Evolutionary conservation across 106 monocot species (phyloP).

Genomic region (Dendrobium catenatum): DNA sequence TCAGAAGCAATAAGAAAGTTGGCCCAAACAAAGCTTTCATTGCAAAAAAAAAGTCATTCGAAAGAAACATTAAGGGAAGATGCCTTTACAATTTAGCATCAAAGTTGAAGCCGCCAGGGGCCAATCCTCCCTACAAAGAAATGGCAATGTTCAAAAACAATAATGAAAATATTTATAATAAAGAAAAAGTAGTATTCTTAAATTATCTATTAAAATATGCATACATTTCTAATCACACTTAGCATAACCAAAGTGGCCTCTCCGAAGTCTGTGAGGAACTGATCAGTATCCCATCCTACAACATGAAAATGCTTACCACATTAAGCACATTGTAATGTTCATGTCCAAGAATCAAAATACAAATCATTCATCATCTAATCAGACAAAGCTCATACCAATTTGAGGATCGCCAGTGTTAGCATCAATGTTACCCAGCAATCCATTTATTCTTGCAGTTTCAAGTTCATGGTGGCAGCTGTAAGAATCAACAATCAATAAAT

Average conservation of each 20-base stretch:
- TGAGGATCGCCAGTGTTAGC: conserved; percentile 99
- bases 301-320: background rate
- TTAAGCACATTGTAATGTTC: background rate
- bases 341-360: background rate
- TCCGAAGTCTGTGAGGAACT: conserved; percentile 83
- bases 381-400: conserved; percentile 44
- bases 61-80: background rate
- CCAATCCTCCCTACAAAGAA: conserved; percentile 70
- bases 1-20: too few relatives aligned
- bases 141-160: background rate
- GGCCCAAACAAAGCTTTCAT: background rate
- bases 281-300: conserved; percentile 96
- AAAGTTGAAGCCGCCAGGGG: conserved; percentile 99
- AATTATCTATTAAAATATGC: background rate
- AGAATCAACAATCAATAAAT: background rate
- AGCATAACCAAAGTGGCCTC: conserved; percentile 96
- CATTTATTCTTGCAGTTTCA: conserved; percentile 97
- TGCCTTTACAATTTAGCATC: conserved; percentile 83
- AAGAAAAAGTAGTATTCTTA: background rate
- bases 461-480: conserved; percentile 93
- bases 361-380: background rate
- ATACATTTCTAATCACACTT: conserved; percentile 91
- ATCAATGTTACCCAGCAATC: conserved; percentile 91
- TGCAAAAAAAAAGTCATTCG: background rate
- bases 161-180: background rate